Percentiles rank a stretch among this genome's conserved stretches.
Conservation (phyloP, 1,139 yeast species). For the Tardiomyces depauwii region DNA sequence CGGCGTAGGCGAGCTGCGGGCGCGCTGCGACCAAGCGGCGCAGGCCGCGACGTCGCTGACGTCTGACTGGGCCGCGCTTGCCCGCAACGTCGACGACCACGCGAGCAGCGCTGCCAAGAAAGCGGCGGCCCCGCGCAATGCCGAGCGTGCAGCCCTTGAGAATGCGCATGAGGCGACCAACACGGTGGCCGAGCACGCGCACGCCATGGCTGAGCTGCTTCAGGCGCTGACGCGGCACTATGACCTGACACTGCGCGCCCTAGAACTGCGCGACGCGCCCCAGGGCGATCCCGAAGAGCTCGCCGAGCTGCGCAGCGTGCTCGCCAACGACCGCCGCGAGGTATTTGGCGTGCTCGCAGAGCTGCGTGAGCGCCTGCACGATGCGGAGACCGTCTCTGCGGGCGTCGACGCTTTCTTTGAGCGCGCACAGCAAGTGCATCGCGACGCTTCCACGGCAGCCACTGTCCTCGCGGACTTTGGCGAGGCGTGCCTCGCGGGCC, state of each 20-base stretch:
- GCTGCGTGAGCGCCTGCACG: background rate
- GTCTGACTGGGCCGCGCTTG: background rate
- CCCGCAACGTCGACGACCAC: background rate
- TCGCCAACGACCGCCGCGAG: slow-evolving; percentile 30
- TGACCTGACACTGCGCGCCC: slow-evolving; percentile 38
- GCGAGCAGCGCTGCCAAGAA: background rate
- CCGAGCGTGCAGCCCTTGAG: background rate
- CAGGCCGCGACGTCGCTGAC: background rate
- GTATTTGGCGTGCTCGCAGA: slow-evolving; percentile 15
- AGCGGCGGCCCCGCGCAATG: background rate
- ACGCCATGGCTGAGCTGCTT: slow-evolving; percentile 57
- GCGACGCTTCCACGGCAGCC: background rate
- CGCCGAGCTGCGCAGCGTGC: slow-evolving; percentile 21
- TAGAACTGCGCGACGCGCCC: slow-evolving; percentile 6
- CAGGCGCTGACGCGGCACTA: slow-evolving; percentile 71
- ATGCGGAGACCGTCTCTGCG: background rate
- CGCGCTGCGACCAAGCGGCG: background rate
- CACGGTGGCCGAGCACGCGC: slow-evolving; percentile 32
- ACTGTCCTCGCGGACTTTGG: background rate
- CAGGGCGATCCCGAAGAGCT: slow-evolving; percentile 14
- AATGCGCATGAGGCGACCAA: background rate
- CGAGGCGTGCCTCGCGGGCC: background rate
- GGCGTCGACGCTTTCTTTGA: background rate
- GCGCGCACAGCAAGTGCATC: background rate
- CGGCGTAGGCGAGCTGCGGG: background rate